phyloP scores from a whole-genome alignment of 352 stramenopile species.

The Phytophthora cactorum region DNA sequence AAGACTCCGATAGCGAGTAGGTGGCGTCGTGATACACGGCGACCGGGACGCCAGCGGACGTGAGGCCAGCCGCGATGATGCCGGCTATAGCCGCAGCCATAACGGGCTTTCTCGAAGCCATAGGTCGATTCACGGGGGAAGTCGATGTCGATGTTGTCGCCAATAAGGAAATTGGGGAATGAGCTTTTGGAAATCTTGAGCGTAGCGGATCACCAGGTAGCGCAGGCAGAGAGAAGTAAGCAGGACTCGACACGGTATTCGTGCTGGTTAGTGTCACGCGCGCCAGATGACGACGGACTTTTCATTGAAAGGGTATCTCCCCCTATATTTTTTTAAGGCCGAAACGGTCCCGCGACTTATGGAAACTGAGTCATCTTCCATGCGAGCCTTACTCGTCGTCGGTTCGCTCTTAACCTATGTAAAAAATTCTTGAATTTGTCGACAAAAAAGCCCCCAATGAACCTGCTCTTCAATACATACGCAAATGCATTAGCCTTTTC shows the following conservation, averaged over 20 bases:
- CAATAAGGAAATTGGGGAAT: not conserved
- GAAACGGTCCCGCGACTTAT: not conserved
- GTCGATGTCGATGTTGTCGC: not conserved
- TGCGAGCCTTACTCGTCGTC: not conserved
- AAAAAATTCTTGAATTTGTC: too few relatives aligned
- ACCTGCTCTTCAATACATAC: too few relatives aligned
- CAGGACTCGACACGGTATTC: not conserved
- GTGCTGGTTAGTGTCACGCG: not conserved
- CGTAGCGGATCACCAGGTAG: not conserved
- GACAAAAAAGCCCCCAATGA: too few relatives aligned
- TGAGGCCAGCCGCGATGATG: not conserved
- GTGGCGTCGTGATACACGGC: conserved; percentile 8
- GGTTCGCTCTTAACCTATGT: not conserved
- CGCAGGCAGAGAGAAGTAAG: not conserved
- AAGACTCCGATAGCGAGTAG: conserved; percentile 3
- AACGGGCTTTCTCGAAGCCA: not conserved
- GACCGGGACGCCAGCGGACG: not conserved
- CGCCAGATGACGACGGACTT: not conserved
- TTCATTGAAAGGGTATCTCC: not conserved
- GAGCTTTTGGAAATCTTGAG: not conserved
- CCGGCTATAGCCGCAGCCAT: not conserved
- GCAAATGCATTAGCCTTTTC: too few relatives aligned
- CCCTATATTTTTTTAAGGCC: not conserved
- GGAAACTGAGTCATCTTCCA: not conserved
- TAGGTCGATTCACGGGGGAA: not conserved